Conservation (phyloP, 805 yeast species). For the Cyberlindnera japonica region DNA sequence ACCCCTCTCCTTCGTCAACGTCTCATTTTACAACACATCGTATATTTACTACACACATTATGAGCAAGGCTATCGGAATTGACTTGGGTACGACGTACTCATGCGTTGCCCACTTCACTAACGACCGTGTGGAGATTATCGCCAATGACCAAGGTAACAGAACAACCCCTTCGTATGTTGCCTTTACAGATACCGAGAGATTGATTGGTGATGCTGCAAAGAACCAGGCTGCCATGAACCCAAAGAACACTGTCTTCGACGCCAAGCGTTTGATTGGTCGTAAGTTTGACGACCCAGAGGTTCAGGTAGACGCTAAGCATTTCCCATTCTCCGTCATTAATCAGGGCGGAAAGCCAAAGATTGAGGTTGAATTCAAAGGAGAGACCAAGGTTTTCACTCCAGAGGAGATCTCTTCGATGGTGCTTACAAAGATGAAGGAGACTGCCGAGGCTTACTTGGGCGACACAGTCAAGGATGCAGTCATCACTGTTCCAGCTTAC, state of each 20-base stretch:
- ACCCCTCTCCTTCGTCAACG: background rate
- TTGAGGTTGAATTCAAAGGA: background rate
- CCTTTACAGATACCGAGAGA: slow-evolving; percentile 80
- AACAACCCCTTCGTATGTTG: slow-evolving; percentile 1
- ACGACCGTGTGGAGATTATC: slow-evolving; percentile 1
- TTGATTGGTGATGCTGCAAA: slow-evolving; percentile 30
- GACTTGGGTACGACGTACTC: slow-evolving; percentile 1
- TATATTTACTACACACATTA: background rate
- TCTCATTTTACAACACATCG: background rate
- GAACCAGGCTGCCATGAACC: slow-evolving; percentile 88
- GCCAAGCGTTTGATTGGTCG: slow-evolving; percentile 1
- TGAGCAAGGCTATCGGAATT: slow-evolving; percentile 1
- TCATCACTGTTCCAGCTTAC: slow-evolving; percentile 15
- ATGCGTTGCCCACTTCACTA: slow-evolving; percentile 1
- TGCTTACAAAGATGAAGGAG: slow-evolving; percentile 1
- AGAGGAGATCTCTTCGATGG: slow-evolving; percentile 1
- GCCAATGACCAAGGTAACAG: slow-evolving; percentile 2
- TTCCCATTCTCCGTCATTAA: background rate
- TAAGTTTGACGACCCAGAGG: slow-evolving; percentile 1
- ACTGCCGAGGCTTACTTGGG: slow-evolving; percentile 1
- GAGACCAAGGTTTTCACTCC: slow-evolving; percentile 1
- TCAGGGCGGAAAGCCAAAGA: slow-evolving; percentile 1
- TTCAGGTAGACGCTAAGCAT: background rate
- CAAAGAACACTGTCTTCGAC: slow-evolving; percentile 28
- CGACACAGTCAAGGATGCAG: background rate